phyloP scores from a whole-genome alignment of 768 basidiomycete genomes.

The Phallus indusiatus region DNA sequence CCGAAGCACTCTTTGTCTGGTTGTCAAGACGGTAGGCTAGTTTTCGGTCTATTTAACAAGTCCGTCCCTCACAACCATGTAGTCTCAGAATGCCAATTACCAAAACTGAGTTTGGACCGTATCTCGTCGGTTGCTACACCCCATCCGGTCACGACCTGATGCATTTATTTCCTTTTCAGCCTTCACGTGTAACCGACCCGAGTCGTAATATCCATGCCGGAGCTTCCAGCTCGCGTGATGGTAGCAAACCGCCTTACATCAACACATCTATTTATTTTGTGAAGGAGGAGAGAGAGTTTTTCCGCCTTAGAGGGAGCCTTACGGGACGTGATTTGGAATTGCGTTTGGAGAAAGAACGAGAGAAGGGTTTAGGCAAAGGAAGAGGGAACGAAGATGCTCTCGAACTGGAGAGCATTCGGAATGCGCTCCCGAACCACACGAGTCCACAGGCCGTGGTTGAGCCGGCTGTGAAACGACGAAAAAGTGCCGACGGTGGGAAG shows the following conservation, averaged over 20 bases:
- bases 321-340: background rate
- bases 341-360: background rate
- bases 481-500: background rate
- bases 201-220: conserved; percentile 31
- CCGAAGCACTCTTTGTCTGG: background rate
- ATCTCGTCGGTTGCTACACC: conserved; percentile 40
- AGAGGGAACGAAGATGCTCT: conserved; percentile 1
- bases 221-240: conserved; percentile 42
- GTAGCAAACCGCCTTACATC: background rate
- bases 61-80: background rate
- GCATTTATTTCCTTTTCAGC: conserved; percentile 70
- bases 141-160: conserved; percentile 78
- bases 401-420: background rate
- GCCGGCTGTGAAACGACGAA: background rate
- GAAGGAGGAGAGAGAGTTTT: conserved; percentile 71
- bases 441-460: background rate
- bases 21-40: background rate
- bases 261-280: conserved; percentile 62
- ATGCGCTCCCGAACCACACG: background rate
- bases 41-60: background rate
- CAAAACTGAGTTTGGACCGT: too few relatives aligned
- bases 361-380: background rate
- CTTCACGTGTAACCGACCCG: conserved; percentile 28
- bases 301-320: conserved; percentile 32
- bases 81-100: too few relatives aligned